Conservation (phyloP, 257 asterid species). For the Capsicum chinense region DNA sequence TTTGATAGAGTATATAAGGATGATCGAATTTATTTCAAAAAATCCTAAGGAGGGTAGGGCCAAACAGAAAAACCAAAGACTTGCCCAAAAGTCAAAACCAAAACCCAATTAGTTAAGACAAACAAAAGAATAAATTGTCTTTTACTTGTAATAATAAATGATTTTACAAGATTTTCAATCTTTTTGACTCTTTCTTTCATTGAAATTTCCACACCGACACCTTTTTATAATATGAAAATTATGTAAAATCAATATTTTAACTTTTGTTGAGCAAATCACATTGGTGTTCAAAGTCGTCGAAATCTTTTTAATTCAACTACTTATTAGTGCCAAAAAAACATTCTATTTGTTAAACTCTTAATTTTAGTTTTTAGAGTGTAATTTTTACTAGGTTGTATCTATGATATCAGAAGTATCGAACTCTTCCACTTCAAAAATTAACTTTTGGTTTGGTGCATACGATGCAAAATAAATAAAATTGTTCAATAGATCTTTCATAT, state of each 20-base stretch:
- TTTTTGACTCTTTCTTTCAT: background rate
- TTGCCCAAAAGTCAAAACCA: constrained; percentile 9
- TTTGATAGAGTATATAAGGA: too few relatives aligned
- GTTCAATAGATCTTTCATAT: too few relatives aligned
- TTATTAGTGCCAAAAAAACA: background rate
- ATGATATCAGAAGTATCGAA: too few relatives aligned
- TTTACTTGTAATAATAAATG: background rate
- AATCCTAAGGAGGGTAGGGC: background rate
- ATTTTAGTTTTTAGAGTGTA: too few relatives aligned
- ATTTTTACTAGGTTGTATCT: too few relatives aligned
- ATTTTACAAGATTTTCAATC: background rate
- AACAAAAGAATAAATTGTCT: background rate
- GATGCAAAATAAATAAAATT: too few relatives aligned
- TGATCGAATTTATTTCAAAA: background rate
- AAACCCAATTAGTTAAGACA: constrained; percentile 27
- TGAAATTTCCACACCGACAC: constrained; percentile 25
- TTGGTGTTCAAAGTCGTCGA: constrained; percentile 10
- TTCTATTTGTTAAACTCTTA: background rate
- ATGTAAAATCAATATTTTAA: background rate
- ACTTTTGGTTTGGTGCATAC: too few relatives aligned
- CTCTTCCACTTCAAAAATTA: too few relatives aligned
- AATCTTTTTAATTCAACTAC: background rate
- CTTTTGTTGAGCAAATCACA: background rate
- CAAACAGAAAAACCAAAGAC: background rate
- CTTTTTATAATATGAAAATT: background rate